phyloP scores from a whole-genome alignment of 2,329 filamentous ascomycete species.

The Fusarium xyrophilum region DNA sequence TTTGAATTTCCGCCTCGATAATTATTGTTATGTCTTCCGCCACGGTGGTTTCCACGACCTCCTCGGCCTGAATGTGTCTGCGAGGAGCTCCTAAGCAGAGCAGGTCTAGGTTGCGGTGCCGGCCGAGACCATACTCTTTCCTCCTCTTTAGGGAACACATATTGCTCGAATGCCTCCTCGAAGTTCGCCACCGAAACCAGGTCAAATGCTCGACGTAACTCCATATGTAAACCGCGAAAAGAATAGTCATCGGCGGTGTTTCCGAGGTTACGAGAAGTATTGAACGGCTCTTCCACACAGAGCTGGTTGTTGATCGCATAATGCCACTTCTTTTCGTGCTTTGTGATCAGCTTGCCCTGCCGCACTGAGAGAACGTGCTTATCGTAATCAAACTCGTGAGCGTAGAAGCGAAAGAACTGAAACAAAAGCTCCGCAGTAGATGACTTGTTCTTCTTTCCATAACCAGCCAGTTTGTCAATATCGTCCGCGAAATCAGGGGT shows the following conservation, averaged over 20 bases:
- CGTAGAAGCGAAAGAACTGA: slow-evolving; percentile 94
- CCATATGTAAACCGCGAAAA: slow-evolving; percentile 87
- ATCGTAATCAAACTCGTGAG: slow-evolving; percentile 90
- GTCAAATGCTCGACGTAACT: slow-evolving; percentile 88
- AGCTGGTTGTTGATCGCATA: slow-evolving; percentile 79
- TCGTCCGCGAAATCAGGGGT: slow-evolving; percentile 87
- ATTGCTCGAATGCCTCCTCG: slow-evolving; percentile 85
- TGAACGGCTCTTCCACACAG: slow-evolving; percentile 97
- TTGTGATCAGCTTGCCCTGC: slow-evolving; percentile 77
- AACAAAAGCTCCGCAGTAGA: slow-evolving; percentile 87
- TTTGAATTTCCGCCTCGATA: slow-evolving; percentile 54
- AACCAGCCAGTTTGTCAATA: slow-evolving; percentile 74
- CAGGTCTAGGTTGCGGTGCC: slow-evolving; percentile 60
- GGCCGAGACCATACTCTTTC: slow-evolving; percentile 66
- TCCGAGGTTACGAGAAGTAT: slow-evolving; percentile 83
- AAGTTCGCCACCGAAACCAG: slow-evolving; percentile 80
- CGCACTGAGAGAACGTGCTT: slow-evolving; percentile 84
- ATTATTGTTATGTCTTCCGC: slow-evolving; percentile 56
- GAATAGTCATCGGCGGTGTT: slow-evolving; percentile 97
- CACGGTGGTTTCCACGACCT: slow-evolving; percentile 57
- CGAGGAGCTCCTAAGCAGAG: slow-evolving; percentile 66
- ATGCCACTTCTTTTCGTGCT: slow-evolving; percentile 89
- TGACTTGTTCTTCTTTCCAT: slow-evolving; percentile 81
- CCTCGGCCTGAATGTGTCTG: slow-evolving; percentile 61
- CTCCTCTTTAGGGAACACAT: slow-evolving; percentile 85